Evolutionary conservation across 148 eudicot species (phyloP), one percentile per base, ranked within the genome.

Genomic region (Arbutus unedo): DNA sequence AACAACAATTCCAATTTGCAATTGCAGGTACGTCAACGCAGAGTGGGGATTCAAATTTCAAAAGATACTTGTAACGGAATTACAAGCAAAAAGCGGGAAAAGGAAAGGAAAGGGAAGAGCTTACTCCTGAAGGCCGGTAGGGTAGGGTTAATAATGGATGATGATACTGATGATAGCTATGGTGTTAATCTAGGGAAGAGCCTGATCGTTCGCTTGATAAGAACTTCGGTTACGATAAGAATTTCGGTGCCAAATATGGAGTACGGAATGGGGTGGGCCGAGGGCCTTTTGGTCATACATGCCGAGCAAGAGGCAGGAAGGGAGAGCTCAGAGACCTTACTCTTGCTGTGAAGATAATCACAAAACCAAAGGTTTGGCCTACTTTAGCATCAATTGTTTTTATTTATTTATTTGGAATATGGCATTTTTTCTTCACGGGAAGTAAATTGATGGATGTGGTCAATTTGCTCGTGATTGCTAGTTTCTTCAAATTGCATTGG

Each of bases 271-370:
- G 90, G 83, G 85, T 90, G 44, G 94, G 94, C 50, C 81, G 91
- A 84, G 94, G 94, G 68, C 94, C 90, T 88, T 91, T 91, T 68
- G 94, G 92, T 31, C 94, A 90, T 88, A 91, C 94, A 13, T 91
- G 94, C 72, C 87, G 81, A 23, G 94, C 91, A 0, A 90, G 59
- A 45, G 92, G 83, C 3, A 84, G 79, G 75, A 90, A 85, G 68
- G 88, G 92, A n/a, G 92, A 91, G 19, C 82, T 87, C 55, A 90
- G 84, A 77, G 91, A 90, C 87, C 94, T 84, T 62, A 50, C 83
- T 53, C 81, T 91, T 84, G 94, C 94, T 84, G 94, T 91, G 1
- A 91, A 91, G 87, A 91, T 91, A 86, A 88, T 91, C 86, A 86
- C 92, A 38, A 91, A 91, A 84, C 81, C 94, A 11, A 91, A 90